These are phyloP conservation scores for Vigna unguiculata DNA, from an alignment of 306 rosid genomes.

Conservation along the genomic window DNA sequence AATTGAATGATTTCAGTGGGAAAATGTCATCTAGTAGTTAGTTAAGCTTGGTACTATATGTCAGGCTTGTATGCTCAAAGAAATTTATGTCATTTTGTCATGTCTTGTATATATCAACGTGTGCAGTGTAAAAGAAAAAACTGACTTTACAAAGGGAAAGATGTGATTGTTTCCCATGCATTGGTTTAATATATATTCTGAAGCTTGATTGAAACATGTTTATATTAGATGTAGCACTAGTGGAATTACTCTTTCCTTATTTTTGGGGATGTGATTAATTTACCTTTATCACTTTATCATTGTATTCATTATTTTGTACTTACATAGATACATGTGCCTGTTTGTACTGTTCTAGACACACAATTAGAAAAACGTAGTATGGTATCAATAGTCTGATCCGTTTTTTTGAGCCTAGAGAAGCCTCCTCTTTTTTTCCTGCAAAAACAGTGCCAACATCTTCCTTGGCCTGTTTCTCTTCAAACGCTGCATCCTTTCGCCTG, in stretches of 20 bases:
- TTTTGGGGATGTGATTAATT: background rate
- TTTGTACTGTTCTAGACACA: background rate
- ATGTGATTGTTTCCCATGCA: background rate
- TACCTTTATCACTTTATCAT: background rate
- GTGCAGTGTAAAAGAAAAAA: slow-evolving; percentile 13
- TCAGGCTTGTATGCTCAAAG: background rate
- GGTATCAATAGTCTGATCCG: background rate
- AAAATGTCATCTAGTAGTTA: background rate
- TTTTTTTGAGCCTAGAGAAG: slow-evolving; percentile 1
- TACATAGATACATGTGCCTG: background rate
- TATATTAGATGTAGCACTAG: background rate
- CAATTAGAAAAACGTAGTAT: background rate
- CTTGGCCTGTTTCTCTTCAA: background rate
- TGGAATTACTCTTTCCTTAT: background rate
- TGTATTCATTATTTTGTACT: background rate
- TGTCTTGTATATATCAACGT: slow-evolving; percentile 22
- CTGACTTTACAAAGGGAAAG: slow-evolving; percentile 16
- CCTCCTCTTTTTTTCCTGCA: background rate
- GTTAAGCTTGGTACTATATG: background rate
- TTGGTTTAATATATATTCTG: background rate
- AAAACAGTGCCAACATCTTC: background rate
- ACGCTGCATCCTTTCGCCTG: background rate
- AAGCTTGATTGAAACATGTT: slow-evolving; percentile 11
- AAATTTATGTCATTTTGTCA: slow-evolving; percentile 17
- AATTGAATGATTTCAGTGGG: slow-evolving; percentile 22